These are phyloP conservation scores for Trypanosoma vivax DNA, from an alignment of 208 protist genomes.

Conservation along the genomic window DNA sequence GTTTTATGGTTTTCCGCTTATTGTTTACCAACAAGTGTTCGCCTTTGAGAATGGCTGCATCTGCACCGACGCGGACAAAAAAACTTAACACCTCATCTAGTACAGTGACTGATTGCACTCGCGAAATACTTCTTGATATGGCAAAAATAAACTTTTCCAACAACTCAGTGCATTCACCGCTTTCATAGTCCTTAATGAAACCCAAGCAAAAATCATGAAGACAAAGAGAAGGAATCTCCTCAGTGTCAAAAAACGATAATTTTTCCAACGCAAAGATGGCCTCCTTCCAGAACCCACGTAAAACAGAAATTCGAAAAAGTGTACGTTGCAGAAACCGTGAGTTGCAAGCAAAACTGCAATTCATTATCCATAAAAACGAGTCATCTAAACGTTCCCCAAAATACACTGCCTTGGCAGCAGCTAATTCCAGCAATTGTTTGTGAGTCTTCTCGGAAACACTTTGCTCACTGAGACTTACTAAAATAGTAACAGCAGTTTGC, in stretches of 20 bases:
- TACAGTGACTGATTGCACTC: conserved; percentile 10
- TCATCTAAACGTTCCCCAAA: conserved; percentile 18
- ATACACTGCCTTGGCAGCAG: conserved; percentile 19
- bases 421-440: conserved; percentile 21
- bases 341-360: background rate
- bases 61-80: conserved; percentile 2
- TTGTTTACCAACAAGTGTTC: background rate
- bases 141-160: conserved; percentile 16
- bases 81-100: conserved; percentile 9
- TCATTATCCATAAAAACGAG: conserved; percentile 14
- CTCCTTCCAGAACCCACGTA: conserved; percentile 9
- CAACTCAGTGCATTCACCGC: conserved; percentile 10
- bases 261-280: conserved; percentile 14
- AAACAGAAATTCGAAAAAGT: conserved; percentile 19
- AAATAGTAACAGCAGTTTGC: conserved; percentile 18
- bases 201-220: conserved; percentile 13
- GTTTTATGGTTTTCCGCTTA: too few relatives aligned
- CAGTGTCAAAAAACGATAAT: background rate
- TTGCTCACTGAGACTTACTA: conserved; percentile 13
- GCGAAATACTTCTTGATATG: conserved; percentile 12
- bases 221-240: conserved; percentile 7
- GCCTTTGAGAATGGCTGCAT: background rate
- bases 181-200: conserved; percentile 16
- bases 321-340: conserved; percentile 23
- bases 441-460: conserved; percentile 3